Evolutionary conservation across 164 flowering plant species (phyloP).

Genomic region (Houttuynia cordata): DNA sequence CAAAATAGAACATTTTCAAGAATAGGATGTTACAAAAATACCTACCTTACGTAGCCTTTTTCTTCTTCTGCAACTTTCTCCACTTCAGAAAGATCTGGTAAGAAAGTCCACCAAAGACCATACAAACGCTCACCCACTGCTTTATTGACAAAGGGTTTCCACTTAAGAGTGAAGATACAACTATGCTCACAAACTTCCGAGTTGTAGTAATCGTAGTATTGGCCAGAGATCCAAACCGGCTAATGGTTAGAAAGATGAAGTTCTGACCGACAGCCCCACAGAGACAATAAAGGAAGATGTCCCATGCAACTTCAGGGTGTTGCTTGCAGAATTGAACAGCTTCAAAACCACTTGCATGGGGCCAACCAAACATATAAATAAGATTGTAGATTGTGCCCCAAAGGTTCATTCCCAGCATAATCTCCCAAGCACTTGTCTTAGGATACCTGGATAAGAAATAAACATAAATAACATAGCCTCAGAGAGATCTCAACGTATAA

Average conservation of each 20-base stretch:
- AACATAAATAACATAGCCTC: too few species aligned
- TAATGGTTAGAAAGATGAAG: constrained; percentile 91
- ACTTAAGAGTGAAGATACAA: constrained; percentile 79
- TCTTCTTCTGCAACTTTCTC: constrained; percentile 72
- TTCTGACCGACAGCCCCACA: constrained; percentile 99
- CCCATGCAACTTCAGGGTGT: constrained; percentile 98
- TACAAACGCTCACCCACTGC: constrained; percentile 83
- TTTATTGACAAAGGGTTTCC: constrained; percentile 87
- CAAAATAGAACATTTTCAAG: not conserved
- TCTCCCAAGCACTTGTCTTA: constrained; percentile 94
- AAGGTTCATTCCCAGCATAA: constrained; percentile 96
- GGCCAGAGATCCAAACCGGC: constrained; percentile 87
- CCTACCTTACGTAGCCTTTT: constrained; percentile 35
- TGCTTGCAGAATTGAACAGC: constrained; percentile 76
- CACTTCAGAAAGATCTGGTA: constrained; percentile 93
- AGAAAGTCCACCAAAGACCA: constrained; percentile 93
- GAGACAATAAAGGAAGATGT: constrained; percentile 75
- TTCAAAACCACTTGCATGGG: constrained; percentile 61
- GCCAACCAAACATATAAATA: constrained; percentile 92
- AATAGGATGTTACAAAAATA: constrained; percentile 2
- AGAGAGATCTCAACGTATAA: not conserved
- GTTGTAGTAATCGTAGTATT: constrained; percentile 98
- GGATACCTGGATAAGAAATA: constrained; percentile 54
- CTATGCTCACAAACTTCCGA: constrained; percentile 94
- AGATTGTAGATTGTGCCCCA: constrained; percentile 96